Evolutionary conservation across 306 rosid genomes (phyloP).

Genomic region (Arachis stenosperma): DNA sequence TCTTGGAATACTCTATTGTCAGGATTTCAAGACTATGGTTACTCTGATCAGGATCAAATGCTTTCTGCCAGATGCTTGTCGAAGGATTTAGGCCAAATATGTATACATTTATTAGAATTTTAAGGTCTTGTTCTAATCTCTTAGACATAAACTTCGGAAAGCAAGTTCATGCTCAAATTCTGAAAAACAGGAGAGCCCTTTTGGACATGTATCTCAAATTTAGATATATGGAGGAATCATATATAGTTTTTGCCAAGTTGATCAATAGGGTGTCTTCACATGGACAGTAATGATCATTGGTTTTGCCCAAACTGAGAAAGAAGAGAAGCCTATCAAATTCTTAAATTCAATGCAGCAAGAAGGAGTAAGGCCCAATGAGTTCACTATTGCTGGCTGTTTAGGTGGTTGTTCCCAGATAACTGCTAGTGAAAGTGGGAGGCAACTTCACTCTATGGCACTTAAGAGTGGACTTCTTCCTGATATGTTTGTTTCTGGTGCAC

Average conservation of each 20-base stretch:
- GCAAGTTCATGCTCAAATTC: constrained; percentile 45
- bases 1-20: constrained; percentile 50
- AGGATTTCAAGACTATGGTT: constrained; percentile 43
- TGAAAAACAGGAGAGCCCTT: constrained; percentile 43
- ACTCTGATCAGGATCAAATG: constrained; percentile 35
- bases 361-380: constrained; percentile 43
- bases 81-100: constrained; percentile 47
- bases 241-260: constrained; percentile 23
- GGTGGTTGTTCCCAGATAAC: constrained; percentile 47
- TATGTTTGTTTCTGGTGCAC: constrained; percentile 42
- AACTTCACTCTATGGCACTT: constrained; percentile 41
- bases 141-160: constrained; percentile 40
- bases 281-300: constrained; percentile 9
- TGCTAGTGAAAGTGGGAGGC: constrained; percentile 39
- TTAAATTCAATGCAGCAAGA: constrained; percentile 39
- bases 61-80: constrained; percentile 40
- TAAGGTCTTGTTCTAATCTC: constrained; percentile 49
- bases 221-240: constrained; percentile 39
- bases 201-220: constrained; percentile 46
- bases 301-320: constrained; percentile 38
- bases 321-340: constrained; percentile 37
- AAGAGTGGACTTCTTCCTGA: constrained; percentile 43
- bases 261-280: constrained; percentile 34
- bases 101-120: constrained; percentile 46
- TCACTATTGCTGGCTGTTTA: constrained; percentile 43